phyloP scores from a whole-genome alignment of 345 rosid species.

The Aegle marmelos region DNA sequence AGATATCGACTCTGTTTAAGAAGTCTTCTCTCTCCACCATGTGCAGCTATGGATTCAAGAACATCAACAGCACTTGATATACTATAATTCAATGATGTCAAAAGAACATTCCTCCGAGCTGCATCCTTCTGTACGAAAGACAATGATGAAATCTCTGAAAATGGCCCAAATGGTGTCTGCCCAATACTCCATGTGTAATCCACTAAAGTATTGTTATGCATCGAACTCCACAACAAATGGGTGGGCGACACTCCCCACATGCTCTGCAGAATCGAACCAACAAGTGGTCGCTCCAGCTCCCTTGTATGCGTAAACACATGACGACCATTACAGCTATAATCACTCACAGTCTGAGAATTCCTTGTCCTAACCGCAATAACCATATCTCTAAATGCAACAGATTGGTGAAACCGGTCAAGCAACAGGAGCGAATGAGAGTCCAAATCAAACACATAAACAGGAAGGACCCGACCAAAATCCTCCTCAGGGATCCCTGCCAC shows the following conservation, averaged over 20 bases:
- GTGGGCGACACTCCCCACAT: slow-evolving; percentile 99
- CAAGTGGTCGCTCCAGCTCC: slow-evolving; percentile 80
- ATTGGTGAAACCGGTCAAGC: slow-evolving; percentile 89
- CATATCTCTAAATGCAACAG: slow-evolving; percentile 90
- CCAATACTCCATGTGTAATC: slow-evolving; percentile 99
- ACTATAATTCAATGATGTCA: slow-evolving; percentile 77
- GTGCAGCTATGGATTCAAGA: slow-evolving; percentile 64
- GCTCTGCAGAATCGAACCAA: slow-evolving; percentile 91
- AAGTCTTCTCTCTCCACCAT: slow-evolving; percentile 83
- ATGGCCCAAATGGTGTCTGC: slow-evolving; percentile 97
- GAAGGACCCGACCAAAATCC: slow-evolving; percentile 69
- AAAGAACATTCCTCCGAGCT: slow-evolving; percentile 72
- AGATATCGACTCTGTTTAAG: slow-evolving; percentile 52
- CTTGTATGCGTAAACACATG: slow-evolving; percentile 81
- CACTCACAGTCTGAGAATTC: slow-evolving; percentile 84
- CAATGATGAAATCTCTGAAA: slow-evolving; percentile 70
- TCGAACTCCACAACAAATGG: slow-evolving; percentile 83
- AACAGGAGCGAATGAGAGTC: slow-evolving; percentile 57
- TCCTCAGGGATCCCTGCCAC: slow-evolving; percentile 73
- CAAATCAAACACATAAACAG: slow-evolving; percentile 94
- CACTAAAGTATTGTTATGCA: slow-evolving; percentile 72
- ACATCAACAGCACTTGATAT: slow-evolving; percentile 75
- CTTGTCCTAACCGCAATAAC: slow-evolving; percentile 91
- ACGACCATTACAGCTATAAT: slow-evolving; percentile 89
- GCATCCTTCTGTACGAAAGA: slow-evolving; percentile 97